Evolutionary conservation across 495 filamentous ascomycete genomes (phyloP), one percentile per base, ranked within the genome.

Genomic region (Hypoxylon subgilvum): DNA sequence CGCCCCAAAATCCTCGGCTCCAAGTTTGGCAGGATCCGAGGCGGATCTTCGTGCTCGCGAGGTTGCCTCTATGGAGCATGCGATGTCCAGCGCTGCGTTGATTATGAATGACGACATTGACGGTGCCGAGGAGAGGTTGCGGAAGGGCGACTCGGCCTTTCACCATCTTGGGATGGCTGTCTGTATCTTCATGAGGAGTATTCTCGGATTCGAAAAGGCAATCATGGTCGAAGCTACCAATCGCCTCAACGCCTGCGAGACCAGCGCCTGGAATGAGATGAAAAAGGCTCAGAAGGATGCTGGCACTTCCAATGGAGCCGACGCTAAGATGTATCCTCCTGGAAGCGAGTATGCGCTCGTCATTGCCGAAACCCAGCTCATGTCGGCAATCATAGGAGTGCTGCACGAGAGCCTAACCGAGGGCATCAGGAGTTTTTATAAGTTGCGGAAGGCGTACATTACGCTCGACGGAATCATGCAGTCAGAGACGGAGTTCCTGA

Each of bases 31-130:
- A 16, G 8, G 28, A 16, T 67, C 67, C 23, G 69, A 67, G 36
- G 55, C 61, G 9, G 56, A 68, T 13, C 34, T 60, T 9, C 60
- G 57, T 2, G 65, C 65, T 52, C 56, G 66, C 30, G 69, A 72
- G 41, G 52, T 68, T 17, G 63, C 57, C 73, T 31, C 82, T 74
- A 53, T 84, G 12, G 66, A 74, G n/a, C 69, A 81, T 47, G 79
- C 80, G 17, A 75, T 83, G 66, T 53, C 51, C 13, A 73, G 76
- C 9, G 69, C 74, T 6, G 68, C 69, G 1, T 71, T 87, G 25
- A 93, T 98, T 65, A 91, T 98, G 78, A 89, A 94, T 68, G 94
- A 98, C 73, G 92, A 97, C 73, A 88, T 97, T 50, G 89, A 90
- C 34, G 86, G 83, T 23, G 94, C 94, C 1, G 93, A 97, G 71